These are phyloP conservation scores for Cladosporium sp. DNA, from an alignment of 2,329 filamentous ascomycete genomes.

Conservation along the genomic window DNA sequence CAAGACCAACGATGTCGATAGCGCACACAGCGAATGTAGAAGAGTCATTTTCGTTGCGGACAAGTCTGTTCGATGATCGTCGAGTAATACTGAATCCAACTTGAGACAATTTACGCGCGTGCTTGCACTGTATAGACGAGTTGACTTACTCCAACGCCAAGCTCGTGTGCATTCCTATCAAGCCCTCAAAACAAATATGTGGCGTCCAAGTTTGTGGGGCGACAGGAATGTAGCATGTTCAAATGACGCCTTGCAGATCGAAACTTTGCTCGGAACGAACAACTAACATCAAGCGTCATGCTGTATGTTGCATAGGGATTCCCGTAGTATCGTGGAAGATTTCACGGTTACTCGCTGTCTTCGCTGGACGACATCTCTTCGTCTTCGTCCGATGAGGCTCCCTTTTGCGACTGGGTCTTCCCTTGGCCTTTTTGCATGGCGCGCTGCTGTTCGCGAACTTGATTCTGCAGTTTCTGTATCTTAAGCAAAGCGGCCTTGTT, in stretches of 20 bases:
- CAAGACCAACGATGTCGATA: conserved; percentile 18
- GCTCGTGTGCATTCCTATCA: conserved; percentile 24
- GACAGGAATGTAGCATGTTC: conserved; percentile 24
- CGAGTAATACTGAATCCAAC: conserved; percentile 2
- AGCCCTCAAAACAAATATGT: conserved; percentile 29
- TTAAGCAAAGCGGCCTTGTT: conserved; percentile 44
- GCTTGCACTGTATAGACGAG: conserved; percentile 1
- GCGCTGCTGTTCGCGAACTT: conserved; percentile 30
- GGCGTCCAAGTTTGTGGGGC: conserved; percentile 16
- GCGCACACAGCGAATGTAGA: conserved; percentile 16
- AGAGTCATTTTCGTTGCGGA: conserved; percentile 19
- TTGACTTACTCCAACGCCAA: background rate
- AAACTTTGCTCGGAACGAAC: background rate
- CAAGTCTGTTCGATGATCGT: background rate
- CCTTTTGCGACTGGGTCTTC: background rate
- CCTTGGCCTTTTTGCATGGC: background rate
- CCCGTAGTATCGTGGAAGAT: background rate
- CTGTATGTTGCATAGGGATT: background rate
- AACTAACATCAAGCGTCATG: background rate
- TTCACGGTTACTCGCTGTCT: conserved; percentile 5
- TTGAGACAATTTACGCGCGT: background rate
- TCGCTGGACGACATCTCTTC: conserved; percentile 8
- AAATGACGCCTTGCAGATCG: conserved; percentile 6
- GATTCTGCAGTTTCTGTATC: conserved; percentile 40
- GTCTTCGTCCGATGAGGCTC: background rate